Evolutionary conservation across 2,329 filamentous ascomycete genomes (phyloP), one percentile per base, ranked within the genome.

Genomic region (Thermothelomyces thermophilus): DNA sequence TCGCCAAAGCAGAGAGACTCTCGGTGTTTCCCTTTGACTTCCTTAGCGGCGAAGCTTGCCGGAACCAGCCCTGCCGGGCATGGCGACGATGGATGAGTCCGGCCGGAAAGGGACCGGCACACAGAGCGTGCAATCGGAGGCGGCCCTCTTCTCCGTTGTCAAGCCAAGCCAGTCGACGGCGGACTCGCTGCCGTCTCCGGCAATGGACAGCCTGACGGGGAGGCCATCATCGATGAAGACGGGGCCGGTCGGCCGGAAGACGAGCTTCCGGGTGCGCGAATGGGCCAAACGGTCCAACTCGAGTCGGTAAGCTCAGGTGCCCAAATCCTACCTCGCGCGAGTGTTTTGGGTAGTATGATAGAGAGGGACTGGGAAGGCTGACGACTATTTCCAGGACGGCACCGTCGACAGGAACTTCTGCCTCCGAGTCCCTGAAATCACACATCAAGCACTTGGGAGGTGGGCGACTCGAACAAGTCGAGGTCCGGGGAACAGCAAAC

Each of bases 251-350:
- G 20, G 36, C 22, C 49, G 34, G 14, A 54, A 52, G 13, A 22
- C 51, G 14, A 56, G 54, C 20, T 50, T 52, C 2, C 47, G 53
- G 1, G 50, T 59, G 11, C 54, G 51, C 2, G 53, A 51, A 17
- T 59, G 57, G 57, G 50, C 57, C n/a, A 59, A 59, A 40, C 50
- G 57, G 4, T 58, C 57, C 2, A 51, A 41, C 16, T 53, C 57
- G 2, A 52, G 35, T 17, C 41, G 57, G 57, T 59, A 53, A 28
- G 54, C 16, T 17, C 6, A 41, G 9, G 9, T 26, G 8, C n/a
- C n/a, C n/a, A n/a, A n/a, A n/a, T n/a, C n/a, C n/a, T n/a, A n/a
- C n/a, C n/a, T n/a, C n/a, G n/a, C n/a, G n/a, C n/a, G n/a, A n/a
- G n/a, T n/a, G n/a, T n/a, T n/a, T n/a, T n/a, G n/a, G n/a, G n/a